Evolutionary conservation across 163 green algal genomes (phyloP), one percentile per base, ranked within the genome.

Genomic region (Scenedesmus sp.): DNA sequence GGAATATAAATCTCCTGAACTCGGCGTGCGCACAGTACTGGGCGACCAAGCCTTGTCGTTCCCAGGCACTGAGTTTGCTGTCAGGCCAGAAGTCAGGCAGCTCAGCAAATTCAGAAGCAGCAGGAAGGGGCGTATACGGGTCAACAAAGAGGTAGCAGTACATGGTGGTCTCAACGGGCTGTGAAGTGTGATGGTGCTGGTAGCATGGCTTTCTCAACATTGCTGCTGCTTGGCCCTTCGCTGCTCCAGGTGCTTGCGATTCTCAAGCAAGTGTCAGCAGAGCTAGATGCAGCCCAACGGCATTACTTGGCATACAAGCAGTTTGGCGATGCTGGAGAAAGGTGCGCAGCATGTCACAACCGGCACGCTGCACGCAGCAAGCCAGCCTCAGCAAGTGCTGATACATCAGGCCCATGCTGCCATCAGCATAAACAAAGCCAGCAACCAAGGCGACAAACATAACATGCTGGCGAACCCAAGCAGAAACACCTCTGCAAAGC

Each of bases 301-400:
- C 85, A 85, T 7, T 90, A 85, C 37, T 33, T 90, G 49, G 85
- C 85, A 24, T 59, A 59, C 44, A 83, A 84, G 35, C 70, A 84
- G 72, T 90, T 35, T 76, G 85, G 85, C 30, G 72, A 76, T n/a
- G 85, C 85, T n/a, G 85, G 70, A 37, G 72, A 90, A 73, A 90
- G 85, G 85, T 90, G 51, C 81, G 53, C 24, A 46, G 24, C 20
- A 0, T 35, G 12, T 53, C 20, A 26, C 12, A 35, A 3, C 15
- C 24, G 22, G 5, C 59, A 35, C 22, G 56, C 20, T 70, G 56
- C 26, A 76, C 30, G 6, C 59, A 72, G 59, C 59, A 72, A 72
- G 59, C 30, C 12, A 85, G 40, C 79, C n/a, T 85, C 43, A 3
- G 15, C 35, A 81, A 16, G 10, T 80, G 70, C 12, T 7, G 44